Evolutionary conservation across 1,139 yeast species (phyloP).

Genomic region (Geotrichum candidum): DNA sequence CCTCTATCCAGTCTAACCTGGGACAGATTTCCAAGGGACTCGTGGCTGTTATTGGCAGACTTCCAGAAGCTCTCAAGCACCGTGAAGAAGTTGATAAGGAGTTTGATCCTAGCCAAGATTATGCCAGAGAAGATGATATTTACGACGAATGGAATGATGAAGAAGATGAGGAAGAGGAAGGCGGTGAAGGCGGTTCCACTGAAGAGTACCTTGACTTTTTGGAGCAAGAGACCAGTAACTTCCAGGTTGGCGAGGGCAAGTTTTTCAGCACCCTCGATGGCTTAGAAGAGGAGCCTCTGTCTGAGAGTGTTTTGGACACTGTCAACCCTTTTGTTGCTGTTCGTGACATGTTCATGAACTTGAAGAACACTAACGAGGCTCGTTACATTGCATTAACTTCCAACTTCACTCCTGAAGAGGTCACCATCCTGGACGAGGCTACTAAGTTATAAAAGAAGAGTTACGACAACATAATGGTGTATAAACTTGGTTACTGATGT

Average conservation of each 20-base stretch:
- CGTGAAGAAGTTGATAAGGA: constrained; percentile 61
- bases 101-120: constrained; percentile 36
- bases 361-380: constrained; percentile 31
- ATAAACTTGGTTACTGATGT: background rate
- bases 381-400: constrained; percentile 31
- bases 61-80: constrained; percentile 65
- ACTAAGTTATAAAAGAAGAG: constrained; percentile 2
- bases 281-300: constrained; percentile 72
- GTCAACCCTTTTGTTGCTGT: constrained; percentile 57
- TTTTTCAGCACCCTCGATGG: constrained; percentile 38
- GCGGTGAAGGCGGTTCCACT: constrained; percentile 20
- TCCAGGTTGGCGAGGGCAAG: background rate
- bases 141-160: constrained; percentile 29
- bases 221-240: constrained; percentile 15
- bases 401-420: constrained; percentile 33
- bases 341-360: constrained; percentile 39
- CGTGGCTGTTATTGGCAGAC: constrained; percentile 46
- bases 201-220: constrained; percentile 32
- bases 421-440: constrained; percentile 27
- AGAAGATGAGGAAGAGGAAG: constrained; percentile 10
- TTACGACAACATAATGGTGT: background rate
- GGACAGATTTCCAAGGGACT: constrained; percentile 46
- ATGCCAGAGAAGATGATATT: constrained; percentile 5
- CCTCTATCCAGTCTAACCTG: constrained; percentile 28
- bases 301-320: constrained; percentile 69